phyloP scores from a whole-genome alignment of 2,329 filamentous ascomycete species.

The Chaetomium olivaceum region DNA sequence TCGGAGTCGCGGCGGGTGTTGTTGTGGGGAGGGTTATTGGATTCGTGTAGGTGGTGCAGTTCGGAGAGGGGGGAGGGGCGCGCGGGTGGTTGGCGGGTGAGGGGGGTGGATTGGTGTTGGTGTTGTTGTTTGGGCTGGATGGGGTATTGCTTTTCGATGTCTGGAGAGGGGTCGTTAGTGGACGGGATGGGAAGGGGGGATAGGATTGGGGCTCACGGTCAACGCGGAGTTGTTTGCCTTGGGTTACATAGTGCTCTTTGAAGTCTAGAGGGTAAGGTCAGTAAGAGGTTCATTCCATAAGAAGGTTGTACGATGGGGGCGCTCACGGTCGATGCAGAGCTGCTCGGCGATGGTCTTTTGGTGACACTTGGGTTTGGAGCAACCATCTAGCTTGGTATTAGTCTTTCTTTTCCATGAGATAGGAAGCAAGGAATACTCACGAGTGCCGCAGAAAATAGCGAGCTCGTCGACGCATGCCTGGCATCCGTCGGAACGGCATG shows the following conservation, averaged over 20 bases:
- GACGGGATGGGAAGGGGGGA: not conserved
- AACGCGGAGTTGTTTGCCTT: constrained; percentile 20
- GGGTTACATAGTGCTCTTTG: constrained; percentile 30
- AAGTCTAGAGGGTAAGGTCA: constrained; percentile 26
- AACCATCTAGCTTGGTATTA: constrained; percentile 21
- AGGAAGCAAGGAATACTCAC: constrained; percentile 10
- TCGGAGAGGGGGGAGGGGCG: not conserved
- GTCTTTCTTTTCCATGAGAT: constrained; percentile 1
- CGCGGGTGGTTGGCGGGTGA: not conserved
- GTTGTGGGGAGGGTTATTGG: not conserved
- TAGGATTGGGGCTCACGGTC: not conserved
- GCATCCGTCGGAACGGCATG: constrained; percentile 28
- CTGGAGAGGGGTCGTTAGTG: not conserved
- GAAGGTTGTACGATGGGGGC: not conserved
- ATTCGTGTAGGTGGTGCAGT: no score
- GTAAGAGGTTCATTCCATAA: not conserved
- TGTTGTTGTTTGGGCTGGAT: not conserved
- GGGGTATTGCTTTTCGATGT: not conserved
- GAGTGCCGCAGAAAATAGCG: constrained; percentile 28
- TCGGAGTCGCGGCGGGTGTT: no score
- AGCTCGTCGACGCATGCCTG: constrained; percentile 26
- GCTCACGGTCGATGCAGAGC: constrained; percentile 30
- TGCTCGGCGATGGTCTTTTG: constrained; percentile 26
- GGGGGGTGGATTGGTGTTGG: not conserved
- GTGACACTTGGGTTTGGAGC: constrained; percentile 27